These are phyloP conservation scores for Shiraia sp. DNA, from an alignment of 2,329 filamentous ascomycete genomes.

Conservation along the genomic window DNA sequence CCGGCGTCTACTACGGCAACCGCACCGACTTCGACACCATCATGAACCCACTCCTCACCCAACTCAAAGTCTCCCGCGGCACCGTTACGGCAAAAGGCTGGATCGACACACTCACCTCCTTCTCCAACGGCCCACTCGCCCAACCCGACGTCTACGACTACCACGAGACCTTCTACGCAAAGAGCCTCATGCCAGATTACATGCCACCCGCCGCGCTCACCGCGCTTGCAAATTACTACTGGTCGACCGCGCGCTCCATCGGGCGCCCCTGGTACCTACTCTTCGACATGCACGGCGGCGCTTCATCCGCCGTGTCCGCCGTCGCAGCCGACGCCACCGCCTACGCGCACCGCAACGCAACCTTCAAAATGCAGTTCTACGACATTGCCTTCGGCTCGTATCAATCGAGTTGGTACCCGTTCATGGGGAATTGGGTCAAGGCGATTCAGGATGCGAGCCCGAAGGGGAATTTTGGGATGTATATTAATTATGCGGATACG, in stretches of 20 bases:
- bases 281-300: constrained; percentile 32
- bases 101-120: constrained; percentile 26
- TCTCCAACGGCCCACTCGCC: constrained; percentile 21
- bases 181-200: constrained; percentile 28
- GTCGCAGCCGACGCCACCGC: constrained; percentile 16
- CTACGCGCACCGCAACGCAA: constrained; percentile 32
- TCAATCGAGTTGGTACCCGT: constrained; percentile 37
- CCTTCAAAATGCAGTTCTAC: constrained; percentile 34
- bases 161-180: constrained; percentile 35
- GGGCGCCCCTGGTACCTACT: constrained; percentile 28
- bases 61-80: constrained; percentile 16
- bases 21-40: constrained; percentile 24
- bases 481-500: constrained; percentile 57
- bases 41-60: constrained; percentile 26
- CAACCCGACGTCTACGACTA: constrained; percentile 26
- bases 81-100: constrained; percentile 11
- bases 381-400: constrained; percentile 29
- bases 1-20: constrained; percentile 32
- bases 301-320: constrained; percentile 12
- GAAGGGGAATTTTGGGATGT: constrained; percentile 47
- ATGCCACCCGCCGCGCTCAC: constrained; percentile 18
- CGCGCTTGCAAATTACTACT: constrained; percentile 29
- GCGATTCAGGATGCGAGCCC: constrained; percentile 28
- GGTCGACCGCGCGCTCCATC: constrained; percentile 19
- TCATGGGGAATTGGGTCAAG: constrained; percentile 47